Evolutionary conservation across 192 early-diverging fungal species (phyloP).

Genomic region (Funneliformis geosporum): DNA sequence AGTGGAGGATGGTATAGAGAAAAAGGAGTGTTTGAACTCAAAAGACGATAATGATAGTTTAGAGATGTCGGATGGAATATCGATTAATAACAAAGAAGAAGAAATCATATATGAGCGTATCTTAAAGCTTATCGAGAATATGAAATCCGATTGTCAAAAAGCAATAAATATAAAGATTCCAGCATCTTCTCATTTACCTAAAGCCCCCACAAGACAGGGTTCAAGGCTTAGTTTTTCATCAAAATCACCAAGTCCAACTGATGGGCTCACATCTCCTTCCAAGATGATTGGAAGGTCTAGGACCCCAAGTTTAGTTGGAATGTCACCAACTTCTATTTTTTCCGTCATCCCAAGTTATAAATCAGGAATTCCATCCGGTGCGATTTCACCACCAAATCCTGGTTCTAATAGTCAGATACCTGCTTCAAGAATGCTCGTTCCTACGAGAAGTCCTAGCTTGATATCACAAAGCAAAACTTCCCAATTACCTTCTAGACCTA

Average conservation of each 20-base stretch:
- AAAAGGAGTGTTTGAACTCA: neutral
- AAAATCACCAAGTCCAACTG: neutral
- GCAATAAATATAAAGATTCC: slow-evolving; percentile 26
- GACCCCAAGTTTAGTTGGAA: neutral
- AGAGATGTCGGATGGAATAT: neutral
- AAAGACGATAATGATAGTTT: neutral
- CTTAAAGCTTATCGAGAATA: slow-evolving; percentile 25
- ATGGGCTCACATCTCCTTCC: neutral
- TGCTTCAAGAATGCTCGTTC: neutral
- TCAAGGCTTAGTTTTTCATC: neutral
- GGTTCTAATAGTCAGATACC: too few relatives aligned
- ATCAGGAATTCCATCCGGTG: neutral
- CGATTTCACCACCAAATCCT: neutral
- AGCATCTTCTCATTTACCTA: slow-evolving; percentile 10
- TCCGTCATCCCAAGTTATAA: neutral
- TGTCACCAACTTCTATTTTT: neutral
- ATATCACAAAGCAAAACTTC: neutral
- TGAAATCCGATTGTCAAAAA: slow-evolving; percentile 27
- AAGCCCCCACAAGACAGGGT: neutral
- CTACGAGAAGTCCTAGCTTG: neutral
- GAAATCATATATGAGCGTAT: slow-evolving; percentile 25
- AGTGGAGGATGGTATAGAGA: neutral
- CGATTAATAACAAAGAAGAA: neutral
- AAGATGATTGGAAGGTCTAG: neutral
- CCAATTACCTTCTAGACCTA: neutral